Conservation (phyloP, 192 early-diverging fungal species). For the Jimgerdemannia flammicorona region DNA sequence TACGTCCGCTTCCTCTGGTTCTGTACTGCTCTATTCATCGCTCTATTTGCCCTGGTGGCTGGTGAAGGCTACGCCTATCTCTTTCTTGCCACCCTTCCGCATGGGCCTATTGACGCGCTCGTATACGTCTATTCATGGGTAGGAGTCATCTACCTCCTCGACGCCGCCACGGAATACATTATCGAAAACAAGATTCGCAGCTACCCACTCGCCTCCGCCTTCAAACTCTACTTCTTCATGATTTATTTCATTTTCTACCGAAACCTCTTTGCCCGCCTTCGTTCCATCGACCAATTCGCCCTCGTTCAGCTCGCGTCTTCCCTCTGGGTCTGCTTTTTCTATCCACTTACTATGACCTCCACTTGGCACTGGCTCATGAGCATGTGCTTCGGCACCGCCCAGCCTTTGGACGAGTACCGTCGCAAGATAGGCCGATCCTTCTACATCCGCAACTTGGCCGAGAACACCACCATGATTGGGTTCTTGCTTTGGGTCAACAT, state of each 20-base stretch:
- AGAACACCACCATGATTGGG: slow-evolving; percentile 75
- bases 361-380: slow-evolving; percentile 47
- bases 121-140: slow-evolving; percentile 76
- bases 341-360: slow-evolving; percentile 66
- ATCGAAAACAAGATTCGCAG: slow-evolving; percentile 57
- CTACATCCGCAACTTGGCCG: slow-evolving; percentile 70
- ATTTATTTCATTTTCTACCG: slow-evolving; percentile 82
- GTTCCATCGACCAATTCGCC: slow-evolving; percentile 62
- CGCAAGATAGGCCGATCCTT: slow-evolving; percentile 66
- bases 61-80: slow-evolving; percentile 67
- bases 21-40: slow-evolving; percentile 63
- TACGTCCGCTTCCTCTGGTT: slow-evolving; percentile 79
- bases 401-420: slow-evolving; percentile 62
- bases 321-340: slow-evolving; percentile 72
- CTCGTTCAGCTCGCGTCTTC: slow-evolving; percentile 64
- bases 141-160: slow-evolving; percentile 64
- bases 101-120: slow-evolving; percentile 55
- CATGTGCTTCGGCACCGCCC: slow-evolving; percentile 51
- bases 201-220: slow-evolving; percentile 64
- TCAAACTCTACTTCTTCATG: slow-evolving; percentile 76
- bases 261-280: slow-evolving; percentile 69
- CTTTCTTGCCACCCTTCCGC: slow-evolving; percentile 54
- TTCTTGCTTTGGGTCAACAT: slow-evolving; percentile 69
- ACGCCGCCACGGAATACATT: slow-evolving; percentile 62
- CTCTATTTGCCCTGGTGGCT: slow-evolving; percentile 60